Conservation (phyloP, 768 basidiomycete genomes). For the Infundibulicybe gibba region DNA sequence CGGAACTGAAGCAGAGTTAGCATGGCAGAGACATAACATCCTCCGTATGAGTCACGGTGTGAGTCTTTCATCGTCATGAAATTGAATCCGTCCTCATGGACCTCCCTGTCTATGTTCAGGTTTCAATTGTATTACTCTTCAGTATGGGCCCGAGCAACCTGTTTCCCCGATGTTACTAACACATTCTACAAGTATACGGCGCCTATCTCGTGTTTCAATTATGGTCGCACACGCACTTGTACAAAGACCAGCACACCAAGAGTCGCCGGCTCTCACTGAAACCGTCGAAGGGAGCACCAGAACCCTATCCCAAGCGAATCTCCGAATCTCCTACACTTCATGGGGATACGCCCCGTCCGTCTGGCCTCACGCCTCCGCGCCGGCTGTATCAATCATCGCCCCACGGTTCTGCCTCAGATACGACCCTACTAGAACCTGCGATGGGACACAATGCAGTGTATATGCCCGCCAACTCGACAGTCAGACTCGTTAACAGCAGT, state of each 20-base stretch:
- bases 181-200: conserved; percentile 52
- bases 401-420: conserved; percentile 1
- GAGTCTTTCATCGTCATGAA: conserved; percentile 17
- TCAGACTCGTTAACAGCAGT: conserved; percentile 8
- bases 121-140: conserved; percentile 73
- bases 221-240: conserved; percentile 74
- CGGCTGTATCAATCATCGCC: background rate
- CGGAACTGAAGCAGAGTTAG: conserved; percentile 13
- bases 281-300: background rate
- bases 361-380: too few relatives aligned
- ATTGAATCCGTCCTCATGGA: background rate
- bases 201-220: conserved; percentile 76
- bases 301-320: background rate
- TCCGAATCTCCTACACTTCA: too few relatives aligned
- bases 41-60: conserved; percentile 78
- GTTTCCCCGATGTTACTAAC: conserved; percentile 1
- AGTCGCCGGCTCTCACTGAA: conserved; percentile 32
- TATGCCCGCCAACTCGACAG: conserved; percentile 8
- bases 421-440: background rate
- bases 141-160: conserved; percentile 37
- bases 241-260: conserved; percentile 45
- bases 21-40: conserved; percentile 43
- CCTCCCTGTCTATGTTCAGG: conserved; percentile 35
- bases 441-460: background rate
- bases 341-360: too few relatives aligned